Base-by-base conservation (phyloP, 73 alveolate species). In the Paramecium bursaria region DNA sequence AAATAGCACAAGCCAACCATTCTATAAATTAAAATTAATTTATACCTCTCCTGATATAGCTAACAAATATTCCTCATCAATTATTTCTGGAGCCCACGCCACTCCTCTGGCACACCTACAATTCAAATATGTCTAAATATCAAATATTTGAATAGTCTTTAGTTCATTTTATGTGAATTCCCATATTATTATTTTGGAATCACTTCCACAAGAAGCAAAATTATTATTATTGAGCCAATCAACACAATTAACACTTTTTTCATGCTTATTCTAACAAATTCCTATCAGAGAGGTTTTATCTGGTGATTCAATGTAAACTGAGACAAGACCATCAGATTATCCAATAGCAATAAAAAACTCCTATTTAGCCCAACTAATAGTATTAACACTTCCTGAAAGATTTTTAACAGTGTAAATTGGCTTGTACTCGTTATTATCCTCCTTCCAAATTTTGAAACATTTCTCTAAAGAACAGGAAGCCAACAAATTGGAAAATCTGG, bases 381-480 rank as follows among this genome's bases (percentile, higher is more conserved):
- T 19, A 15, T 67, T n/a, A 39, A 67, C 55, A 15, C 60, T 39
- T 57, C 33, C 76, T 7, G 49, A 39, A 39, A 7, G 14, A 7
- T 39, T 39, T 39, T 11, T 5, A 5, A 11, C 49, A 5, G 5
- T 11, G 11, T 39, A 39, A 39, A 39, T 39, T 7, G 14, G 11
- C 5, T 39, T 39, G 14, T 11, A 39, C 11, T 11, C 11, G 11
- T 7, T 11, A 17, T 42, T 42, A 10, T 35, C 17, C 44, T 67
- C 82, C 26, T 35, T 67, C 10, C 26, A 67, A 4, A 90, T 39
- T 57, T 51, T 74, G 4, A 90, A 77, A 1, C 90, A 80, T 77
- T 90, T 88, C 51, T 90, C 95, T 44, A 79, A 87, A 13, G 94
- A 88, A 47, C 95, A 90, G 17, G 94, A 75, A 42, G 95, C 95